Percentiles rank a stretch among this genome's conserved stretches.
Evolutionary conservation across 768 basidiomycete species (phyloP).

Genomic region (Lentinula sp.): DNA sequence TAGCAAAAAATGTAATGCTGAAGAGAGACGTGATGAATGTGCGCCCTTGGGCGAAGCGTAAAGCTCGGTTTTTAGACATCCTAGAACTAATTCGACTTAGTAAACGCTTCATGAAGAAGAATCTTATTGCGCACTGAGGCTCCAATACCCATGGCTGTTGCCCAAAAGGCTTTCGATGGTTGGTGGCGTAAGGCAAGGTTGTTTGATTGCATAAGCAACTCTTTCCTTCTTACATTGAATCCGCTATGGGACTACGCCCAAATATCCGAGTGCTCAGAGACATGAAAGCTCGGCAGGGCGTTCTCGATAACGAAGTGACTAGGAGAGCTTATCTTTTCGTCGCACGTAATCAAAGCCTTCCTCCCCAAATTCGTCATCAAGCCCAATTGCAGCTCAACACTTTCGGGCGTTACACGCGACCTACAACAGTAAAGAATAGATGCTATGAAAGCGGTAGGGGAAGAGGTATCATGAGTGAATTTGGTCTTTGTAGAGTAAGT

Average conservation of each 20-base stretch:
- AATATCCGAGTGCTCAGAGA: conserved; percentile 62
- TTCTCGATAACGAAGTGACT: conserved; percentile 70
- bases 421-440: conserved; percentile 85
- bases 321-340: conserved; percentile 91
- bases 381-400: conserved; percentile 92
- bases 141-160: conserved; percentile 21
- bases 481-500: conserved; percentile 74
- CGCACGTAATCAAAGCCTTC: conserved; percentile 86
- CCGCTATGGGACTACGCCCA: conserved; percentile 12
- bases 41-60: conserved; percentile 63
- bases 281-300: conserved; percentile 69
- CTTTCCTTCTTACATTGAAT: not conserved
- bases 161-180: not conserved
- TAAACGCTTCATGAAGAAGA: not conserved
- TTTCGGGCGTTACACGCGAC: conserved; percentile 76
- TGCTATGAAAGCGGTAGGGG: conserved; percentile 84
- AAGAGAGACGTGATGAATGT: conserved; percentile 76
- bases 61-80: conserved; percentile 53
- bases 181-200: conserved; percentile 7
- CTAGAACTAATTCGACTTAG: conserved; percentile 24
- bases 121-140: conserved; percentile 17
- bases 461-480: conserved; percentile 84
- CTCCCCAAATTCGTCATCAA: conserved; percentile 84
- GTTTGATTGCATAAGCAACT: not conserved
- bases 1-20: conserved; percentile 72